Conservation (phyloP, 1,284 basidiomycete genomes). For the Tilletia indica region DNA sequence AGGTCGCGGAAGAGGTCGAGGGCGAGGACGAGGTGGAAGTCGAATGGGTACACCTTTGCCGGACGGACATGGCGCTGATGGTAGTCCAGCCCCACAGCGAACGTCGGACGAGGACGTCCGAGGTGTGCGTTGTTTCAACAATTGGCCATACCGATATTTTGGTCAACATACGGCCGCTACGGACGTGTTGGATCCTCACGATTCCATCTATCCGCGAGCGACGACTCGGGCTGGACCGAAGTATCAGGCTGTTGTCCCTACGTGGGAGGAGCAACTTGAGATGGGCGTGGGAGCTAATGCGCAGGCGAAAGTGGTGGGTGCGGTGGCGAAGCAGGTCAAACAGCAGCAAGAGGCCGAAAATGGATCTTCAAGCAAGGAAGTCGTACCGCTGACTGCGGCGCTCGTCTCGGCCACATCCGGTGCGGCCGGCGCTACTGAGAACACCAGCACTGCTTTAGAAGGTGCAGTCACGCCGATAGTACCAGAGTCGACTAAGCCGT, state of each 20-base stretch:
- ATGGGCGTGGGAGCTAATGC: constrained; percentile 31
- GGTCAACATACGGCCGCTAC: constrained; percentile 80
- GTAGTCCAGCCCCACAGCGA: constrained; percentile 33
- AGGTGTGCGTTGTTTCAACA: constrained; percentile 72
- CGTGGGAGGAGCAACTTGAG: constrained; percentile 48
- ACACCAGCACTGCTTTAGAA: background rate
- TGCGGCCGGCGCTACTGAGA: background rate
- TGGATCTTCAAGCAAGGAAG: constrained; percentile 18
- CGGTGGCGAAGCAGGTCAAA: constrained; percentile 2
- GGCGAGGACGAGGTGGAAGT: background rate
- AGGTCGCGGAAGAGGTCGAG: constrained; percentile 5
- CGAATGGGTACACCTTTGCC: constrained; percentile 2
- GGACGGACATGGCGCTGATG: constrained; percentile 18
- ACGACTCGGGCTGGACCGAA: constrained; percentile 82
- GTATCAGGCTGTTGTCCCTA: constrained; percentile 67
- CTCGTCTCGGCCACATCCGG: constrained; percentile 7
- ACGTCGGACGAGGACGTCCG: constrained; percentile 42
- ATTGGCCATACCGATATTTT: constrained; percentile 96
- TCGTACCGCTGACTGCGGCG: background rate
- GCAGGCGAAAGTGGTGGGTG: constrained; percentile 22
- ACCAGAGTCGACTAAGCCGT: background rate
- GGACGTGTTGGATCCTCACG: constrained; percentile 72
- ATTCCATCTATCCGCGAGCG: constrained; percentile 87
- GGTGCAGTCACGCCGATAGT: background rate
- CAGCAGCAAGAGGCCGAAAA: constrained; percentile 28